Conservation (phyloP, 148 eudicot genomes). For the Rhododendron mucronatum region DNA sequence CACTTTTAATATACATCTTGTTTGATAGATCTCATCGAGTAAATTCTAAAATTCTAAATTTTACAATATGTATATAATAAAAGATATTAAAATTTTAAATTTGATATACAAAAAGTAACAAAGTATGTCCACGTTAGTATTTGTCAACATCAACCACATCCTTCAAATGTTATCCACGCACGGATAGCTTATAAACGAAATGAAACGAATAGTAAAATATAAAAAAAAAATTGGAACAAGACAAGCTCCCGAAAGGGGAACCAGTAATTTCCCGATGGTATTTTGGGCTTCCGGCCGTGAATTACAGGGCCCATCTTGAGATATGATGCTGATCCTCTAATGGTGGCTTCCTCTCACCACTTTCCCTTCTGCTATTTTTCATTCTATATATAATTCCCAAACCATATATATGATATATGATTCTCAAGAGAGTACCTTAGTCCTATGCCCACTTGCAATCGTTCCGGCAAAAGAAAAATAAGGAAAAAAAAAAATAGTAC, state of each 20-base stretch:
- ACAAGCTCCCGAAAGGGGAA: not conserved
- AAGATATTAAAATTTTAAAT: too few species aligned
- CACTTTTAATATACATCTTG: too few species aligned
- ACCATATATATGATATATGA: not conserved
- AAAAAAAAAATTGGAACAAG: not conserved
- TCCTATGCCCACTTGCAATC: not conserved
- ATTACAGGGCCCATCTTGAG: not conserved
- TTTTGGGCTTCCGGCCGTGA: not conserved
- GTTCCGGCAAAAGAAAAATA: not conserved
- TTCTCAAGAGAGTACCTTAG: not conserved
- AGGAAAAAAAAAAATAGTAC: not conserved
- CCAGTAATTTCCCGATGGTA: not conserved
- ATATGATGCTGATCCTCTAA: conserved; percentile 2
- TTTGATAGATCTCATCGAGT: too few species aligned
- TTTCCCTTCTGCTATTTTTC: not conserved
- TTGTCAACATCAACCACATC: too few species aligned
- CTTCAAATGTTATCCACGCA: too few species aligned
- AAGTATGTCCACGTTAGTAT: too few species aligned
- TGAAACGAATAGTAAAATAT: too few species aligned
- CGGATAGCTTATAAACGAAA: too few species aligned
- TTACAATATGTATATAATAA: too few species aligned
- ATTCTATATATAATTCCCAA: not conserved
- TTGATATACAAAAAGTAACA: too few species aligned
- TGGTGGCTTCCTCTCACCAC: not conserved
- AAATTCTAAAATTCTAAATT: too few species aligned